Conservation (phyloP, 1,139 yeast species). For the Magnusiomyces tetraspermus region DNA sequence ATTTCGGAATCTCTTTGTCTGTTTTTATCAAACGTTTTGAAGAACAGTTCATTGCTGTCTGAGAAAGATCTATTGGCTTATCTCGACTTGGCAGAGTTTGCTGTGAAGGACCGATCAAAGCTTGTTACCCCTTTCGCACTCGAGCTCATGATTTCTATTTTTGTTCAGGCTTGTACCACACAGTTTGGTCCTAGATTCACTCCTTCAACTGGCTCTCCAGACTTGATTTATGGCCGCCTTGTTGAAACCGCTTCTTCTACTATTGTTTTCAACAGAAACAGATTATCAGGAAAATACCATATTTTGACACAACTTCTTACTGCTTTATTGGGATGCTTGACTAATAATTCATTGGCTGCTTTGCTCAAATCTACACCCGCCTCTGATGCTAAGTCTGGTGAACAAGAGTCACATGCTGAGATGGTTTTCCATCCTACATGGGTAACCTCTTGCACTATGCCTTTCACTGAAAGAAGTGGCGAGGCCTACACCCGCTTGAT, state of each 20-base stretch:
- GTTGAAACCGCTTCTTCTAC: constrained; percentile 27
- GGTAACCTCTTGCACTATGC: constrained; percentile 33
- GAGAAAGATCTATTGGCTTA: constrained; percentile 16
- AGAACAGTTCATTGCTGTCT: constrained; percentile 21
- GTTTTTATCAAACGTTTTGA: background rate
- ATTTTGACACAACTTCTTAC: constrained; percentile 43
- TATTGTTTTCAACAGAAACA: constrained; percentile 57
- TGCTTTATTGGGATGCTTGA: constrained; percentile 28
- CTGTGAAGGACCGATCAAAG: constrained; percentile 47
- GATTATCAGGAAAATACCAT: constrained; percentile 67
- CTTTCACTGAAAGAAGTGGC: constrained; percentile 33
- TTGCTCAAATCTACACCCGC: background rate
- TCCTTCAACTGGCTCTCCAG: constrained; percentile 1
- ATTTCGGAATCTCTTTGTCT: background rate
- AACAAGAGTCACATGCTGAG: background rate
- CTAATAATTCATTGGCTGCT: background rate
- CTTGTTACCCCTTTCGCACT: constrained; percentile 56
- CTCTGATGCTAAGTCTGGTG: background rate
- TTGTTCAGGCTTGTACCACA: constrained; percentile 3
- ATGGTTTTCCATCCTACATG: background rate
- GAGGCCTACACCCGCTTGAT: constrained; percentile 49
- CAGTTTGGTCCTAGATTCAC: constrained; percentile 15
- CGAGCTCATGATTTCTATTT: constrained; percentile 40
- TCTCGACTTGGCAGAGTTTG: constrained; percentile 30
- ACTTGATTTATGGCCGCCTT: constrained; percentile 1